A percentile compares a stretch with the other conserved stretches of the same genome.
Evolutionary conservation across 352 stramenopile genomes (phyloP).

Genomic region (Phytophthora pluvialis): DNA sequence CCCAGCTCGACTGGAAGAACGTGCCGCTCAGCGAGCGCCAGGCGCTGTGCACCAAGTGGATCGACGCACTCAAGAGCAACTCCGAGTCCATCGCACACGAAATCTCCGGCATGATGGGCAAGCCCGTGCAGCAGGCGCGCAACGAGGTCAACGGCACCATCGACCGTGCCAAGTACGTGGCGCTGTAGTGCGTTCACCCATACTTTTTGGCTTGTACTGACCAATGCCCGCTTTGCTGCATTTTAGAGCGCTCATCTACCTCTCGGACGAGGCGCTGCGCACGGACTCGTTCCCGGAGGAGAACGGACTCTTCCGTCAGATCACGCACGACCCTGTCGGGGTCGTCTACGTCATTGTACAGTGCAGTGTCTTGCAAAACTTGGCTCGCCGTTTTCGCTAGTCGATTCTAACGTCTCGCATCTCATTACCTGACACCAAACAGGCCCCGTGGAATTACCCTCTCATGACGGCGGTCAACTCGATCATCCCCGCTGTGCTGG

Average conservation of each 20-base stretch:
- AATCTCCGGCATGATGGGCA: slow-evolving; percentile 88
- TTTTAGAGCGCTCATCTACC: slow-evolving; percentile 65
- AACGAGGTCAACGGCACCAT: slow-evolving; percentile 82
- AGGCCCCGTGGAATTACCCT: slow-evolving; percentile 88
- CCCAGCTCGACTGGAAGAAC: slow-evolving; percentile 65
- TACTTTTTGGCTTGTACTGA: slow-evolving; percentile 2
- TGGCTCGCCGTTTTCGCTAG: neutral
- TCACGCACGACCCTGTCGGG: slow-evolving; percentile 83
- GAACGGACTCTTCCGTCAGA: slow-evolving; percentile 77
- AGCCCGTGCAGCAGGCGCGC: slow-evolving; percentile 74
- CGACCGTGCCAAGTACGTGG: slow-evolving; percentile 57
- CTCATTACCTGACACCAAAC: neutral
- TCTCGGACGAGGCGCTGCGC: slow-evolving; percentile 70
- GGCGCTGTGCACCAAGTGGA: slow-evolving; percentile 68
- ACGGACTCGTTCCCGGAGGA: slow-evolving; percentile 68
- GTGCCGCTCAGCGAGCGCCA: slow-evolving; percentile 67
- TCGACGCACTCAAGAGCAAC: slow-evolving; percentile 59
- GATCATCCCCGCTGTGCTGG: slow-evolving; percentile 83
- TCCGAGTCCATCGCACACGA: slow-evolving; percentile 69
- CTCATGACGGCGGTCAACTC: slow-evolving; percentile 89
- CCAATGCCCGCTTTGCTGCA: neutral
- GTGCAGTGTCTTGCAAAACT: slow-evolving; percentile 9
- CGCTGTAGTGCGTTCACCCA: neutral
- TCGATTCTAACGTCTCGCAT: slow-evolving; percentile 6
- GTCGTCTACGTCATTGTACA: slow-evolving; percentile 84